Percentiles rank a stretch among this genome's conserved stretches.
phyloP scores from a whole-genome alignment of 495 filamentous ascomycete species.

The Aspergillus heteromorphus region DNA sequence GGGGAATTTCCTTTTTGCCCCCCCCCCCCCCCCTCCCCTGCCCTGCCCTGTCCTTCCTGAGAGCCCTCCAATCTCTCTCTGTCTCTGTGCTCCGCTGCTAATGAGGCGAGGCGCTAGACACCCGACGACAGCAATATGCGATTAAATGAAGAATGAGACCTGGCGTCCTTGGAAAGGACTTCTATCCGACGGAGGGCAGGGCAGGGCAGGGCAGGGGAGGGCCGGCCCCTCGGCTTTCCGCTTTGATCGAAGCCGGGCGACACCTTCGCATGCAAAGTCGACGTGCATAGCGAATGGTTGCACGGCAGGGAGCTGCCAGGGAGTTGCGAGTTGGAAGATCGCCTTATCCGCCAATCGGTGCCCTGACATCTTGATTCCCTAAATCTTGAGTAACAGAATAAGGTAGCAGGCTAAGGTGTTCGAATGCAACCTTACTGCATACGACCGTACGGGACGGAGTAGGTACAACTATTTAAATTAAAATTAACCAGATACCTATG shows the following conservation, averaged over 20 bases:
- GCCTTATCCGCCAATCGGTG: neutral
- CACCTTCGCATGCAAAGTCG: slow-evolving; percentile 2
- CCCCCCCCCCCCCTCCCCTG: too few species aligned
- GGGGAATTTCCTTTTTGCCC: neutral
- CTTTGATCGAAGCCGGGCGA: slow-evolving; percentile 14
- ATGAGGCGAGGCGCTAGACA: too few species aligned
- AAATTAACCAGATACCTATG: too few species aligned
- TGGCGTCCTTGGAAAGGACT: too few species aligned
- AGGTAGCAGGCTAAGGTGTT: neutral
- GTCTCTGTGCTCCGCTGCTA: too few species aligned
- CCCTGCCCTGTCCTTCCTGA: too few species aligned
- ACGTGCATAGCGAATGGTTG: neutral
- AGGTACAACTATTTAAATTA: neutral
- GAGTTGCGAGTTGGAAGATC: neutral
- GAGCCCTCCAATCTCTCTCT: too few species aligned
- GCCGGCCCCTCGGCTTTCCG: slow-evolving; percentile 20
- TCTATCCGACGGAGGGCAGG: too few species aligned
- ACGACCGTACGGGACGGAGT: neutral
- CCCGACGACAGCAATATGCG: neutral
- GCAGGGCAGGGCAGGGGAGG: too few species aligned
- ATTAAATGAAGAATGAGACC: neutral
- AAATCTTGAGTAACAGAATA: neutral
- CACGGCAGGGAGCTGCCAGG: neutral
- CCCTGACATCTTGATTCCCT: neutral
- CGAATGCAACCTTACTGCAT: neutral